Percentiles rank a stretch among this genome's conserved stretches.
Evolutionary conservation across 306 rosid genomes (phyloP).

Genomic region (Acacia acuminata): DNA sequence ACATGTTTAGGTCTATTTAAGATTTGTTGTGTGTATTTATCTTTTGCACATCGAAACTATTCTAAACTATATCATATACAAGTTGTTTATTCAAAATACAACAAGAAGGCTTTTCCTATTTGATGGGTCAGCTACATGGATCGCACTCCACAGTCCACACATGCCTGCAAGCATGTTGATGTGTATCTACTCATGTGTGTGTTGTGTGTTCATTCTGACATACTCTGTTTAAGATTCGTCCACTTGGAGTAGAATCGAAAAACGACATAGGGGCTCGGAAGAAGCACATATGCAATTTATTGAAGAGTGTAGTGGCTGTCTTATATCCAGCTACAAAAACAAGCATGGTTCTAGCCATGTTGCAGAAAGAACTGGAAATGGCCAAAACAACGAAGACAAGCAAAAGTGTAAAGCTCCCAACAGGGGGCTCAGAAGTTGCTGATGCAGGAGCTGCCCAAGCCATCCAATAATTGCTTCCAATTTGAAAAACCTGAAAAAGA

Average conservation of each 20-base stretch:
- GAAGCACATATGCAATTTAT: slow-evolving; percentile 66
- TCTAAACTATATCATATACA: not conserved
- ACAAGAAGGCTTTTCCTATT: no score
- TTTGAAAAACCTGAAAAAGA: slow-evolving; percentile 55
- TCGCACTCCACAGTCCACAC: not conserved
- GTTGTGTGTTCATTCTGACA: not conserved
- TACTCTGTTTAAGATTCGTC: slow-evolving; percentile 62
- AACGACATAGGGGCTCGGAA: slow-evolving; percentile 86
- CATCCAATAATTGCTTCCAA: slow-evolving; percentile 92
- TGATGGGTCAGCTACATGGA: no score
- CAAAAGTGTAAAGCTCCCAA: slow-evolving; percentile 50
- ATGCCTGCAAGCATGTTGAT: not conserved
- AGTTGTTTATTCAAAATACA: not conserved
- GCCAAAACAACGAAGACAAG: slow-evolving; percentile 67
- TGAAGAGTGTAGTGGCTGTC: slow-evolving; percentile 69
- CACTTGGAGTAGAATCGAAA: slow-evolving; percentile 76
- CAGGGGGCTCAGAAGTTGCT: slow-evolving; percentile 41
- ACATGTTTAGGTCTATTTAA: not conserved
- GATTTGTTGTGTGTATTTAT: not conserved
- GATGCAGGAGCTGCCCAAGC: slow-evolving; percentile 81
- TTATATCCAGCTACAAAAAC: slow-evolving; percentile 57
- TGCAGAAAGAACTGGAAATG: slow-evolving; percentile 58
- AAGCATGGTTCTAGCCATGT: slow-evolving; percentile 49
- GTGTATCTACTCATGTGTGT: not conserved
- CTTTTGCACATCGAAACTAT: not conserved